Conservation (phyloP, 148 eudicot genomes). For the Talinum fruticosum region DNA sequence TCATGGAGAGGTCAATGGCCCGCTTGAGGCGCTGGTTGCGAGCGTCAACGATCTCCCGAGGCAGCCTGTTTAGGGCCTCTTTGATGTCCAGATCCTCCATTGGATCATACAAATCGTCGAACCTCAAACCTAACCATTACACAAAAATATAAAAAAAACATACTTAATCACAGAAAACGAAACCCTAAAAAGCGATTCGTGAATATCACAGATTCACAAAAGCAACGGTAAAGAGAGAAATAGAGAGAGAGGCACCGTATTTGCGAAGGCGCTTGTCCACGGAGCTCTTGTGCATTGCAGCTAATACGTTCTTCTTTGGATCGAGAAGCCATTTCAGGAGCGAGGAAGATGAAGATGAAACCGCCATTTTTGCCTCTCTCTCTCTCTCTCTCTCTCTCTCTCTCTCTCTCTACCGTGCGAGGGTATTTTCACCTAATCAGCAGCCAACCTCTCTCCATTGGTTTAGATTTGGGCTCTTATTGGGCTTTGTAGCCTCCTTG, state of each 20-base stretch:
- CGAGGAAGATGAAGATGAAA: constrained; percentile 40
- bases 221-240: not conserved
- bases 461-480: not conserved
- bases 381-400: not conserved
- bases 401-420: not conserved
- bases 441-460: not conserved
- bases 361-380: constrained; percentile 35
- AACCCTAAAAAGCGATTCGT: not conserved
- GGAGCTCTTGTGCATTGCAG: constrained; percentile 68
- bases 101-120: constrained; percentile 82
- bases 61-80: constrained; percentile 82
- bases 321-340: constrained; percentile 53
- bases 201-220: not conserved
- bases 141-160: not conserved
- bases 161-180: not conserved
- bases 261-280: constrained; percentile 64
- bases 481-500: not conserved
- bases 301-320: constrained; percentile 71
- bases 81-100: constrained; percentile 67
- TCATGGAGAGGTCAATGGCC: constrained; percentile 89
- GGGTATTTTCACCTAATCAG: not conserved
- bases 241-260: constrained; percentile 39
- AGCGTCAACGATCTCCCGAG: constrained; percentile 84
- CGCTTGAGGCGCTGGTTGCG: constrained; percentile 91
- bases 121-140: constrained; percentile 57